Evolutionary conservation across 495 filamentous ascomycete genomes (phyloP).

Genomic region (Elasticomyces elasticus): DNA sequence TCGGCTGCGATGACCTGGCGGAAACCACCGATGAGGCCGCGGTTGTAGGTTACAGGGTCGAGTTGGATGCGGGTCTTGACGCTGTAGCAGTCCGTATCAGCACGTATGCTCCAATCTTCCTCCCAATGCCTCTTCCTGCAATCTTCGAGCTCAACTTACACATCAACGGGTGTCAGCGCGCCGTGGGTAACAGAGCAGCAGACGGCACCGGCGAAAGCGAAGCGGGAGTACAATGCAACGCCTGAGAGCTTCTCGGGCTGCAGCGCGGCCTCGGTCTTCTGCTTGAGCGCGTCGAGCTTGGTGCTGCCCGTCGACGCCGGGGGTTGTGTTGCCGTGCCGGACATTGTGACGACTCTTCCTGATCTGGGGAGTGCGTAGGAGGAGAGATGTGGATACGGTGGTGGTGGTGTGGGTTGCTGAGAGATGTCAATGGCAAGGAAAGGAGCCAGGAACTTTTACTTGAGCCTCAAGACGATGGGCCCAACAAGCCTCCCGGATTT

Average conservation of each 20-base stretch:
- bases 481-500: neutral
- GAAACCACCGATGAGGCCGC: constrained; percentile 37
- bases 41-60: constrained; percentile 37
- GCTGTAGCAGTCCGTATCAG: constrained; percentile 18
- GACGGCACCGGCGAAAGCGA: constrained; percentile 86
- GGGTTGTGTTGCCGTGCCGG: constrained; percentile 15
- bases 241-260: constrained; percentile 30
- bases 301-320: constrained; percentile 29
- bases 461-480: neutral
- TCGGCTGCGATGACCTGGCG: constrained; percentile 34
- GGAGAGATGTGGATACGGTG: too few relatives aligned
- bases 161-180: constrained; percentile 85
- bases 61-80: constrained; percentile 39
- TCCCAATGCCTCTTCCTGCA: neutral
- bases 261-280: constrained; percentile 16
- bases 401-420: neutral
- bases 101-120: constrained; percentile 9
- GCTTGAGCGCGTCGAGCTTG: constrained; percentile 34
- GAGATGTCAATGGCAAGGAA: neutral
- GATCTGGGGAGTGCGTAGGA: neutral
- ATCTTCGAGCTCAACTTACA: constrained; percentile 54
- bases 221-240: constrained; percentile 46
- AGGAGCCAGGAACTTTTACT: neutral
- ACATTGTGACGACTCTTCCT: constrained; percentile 9
- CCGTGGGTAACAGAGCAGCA: constrained; percentile 95